A percentile compares a stretch with the other conserved stretches of the same genome.
Conservation (phyloP, 2,329 filamentous ascomycete genomes). For the Westerdykella sp. region DNA sequence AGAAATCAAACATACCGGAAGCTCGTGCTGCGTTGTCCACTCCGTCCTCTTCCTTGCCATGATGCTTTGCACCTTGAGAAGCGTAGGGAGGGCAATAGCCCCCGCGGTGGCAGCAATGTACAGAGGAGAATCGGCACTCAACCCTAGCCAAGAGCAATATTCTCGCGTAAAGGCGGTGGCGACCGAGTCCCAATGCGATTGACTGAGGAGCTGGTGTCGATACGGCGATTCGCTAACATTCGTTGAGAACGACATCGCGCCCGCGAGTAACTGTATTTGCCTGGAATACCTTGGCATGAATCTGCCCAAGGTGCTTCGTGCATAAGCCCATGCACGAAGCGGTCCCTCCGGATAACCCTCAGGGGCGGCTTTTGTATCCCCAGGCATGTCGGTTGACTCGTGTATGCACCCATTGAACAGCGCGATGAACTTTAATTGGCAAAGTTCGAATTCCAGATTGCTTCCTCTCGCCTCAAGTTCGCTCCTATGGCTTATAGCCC, state of each 20-base stretch:
- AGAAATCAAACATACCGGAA: constrained; percentile 59
- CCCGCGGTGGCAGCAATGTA: constrained; percentile 91
- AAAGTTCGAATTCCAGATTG: constrained; percentile 92
- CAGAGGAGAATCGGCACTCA: constrained; percentile 86
- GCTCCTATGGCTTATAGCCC: constrained; percentile 66
- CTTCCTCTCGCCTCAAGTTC: constrained; percentile 73
- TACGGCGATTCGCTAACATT: constrained; percentile 78
- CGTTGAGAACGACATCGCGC: constrained; percentile 70
- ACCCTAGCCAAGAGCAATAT: constrained; percentile 84
- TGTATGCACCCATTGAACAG: constrained; percentile 52
- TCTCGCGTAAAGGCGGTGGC: constrained; percentile 84
- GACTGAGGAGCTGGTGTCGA: constrained; percentile 65
- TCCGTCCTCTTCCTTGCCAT: constrained; percentile 86
- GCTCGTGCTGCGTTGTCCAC: constrained; percentile 87
- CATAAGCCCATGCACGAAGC: constrained; percentile 67
- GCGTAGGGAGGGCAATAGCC: constrained; percentile 79
- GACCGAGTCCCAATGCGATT: constrained; percentile 73
- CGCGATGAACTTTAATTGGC: constrained; percentile 82
- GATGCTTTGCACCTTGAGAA: constrained; percentile 81
- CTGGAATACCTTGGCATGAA: constrained; percentile 69
- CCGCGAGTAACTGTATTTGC: constrained; percentile 76
- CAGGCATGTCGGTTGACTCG: constrained; percentile 49
- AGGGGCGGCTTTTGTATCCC: constrained; percentile 16
- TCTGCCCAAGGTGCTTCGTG: constrained; percentile 62
- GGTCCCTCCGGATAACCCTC: constrained; percentile 46